Evolutionary conservation across 805 yeast genomes (phyloP).

Genomic region (Candida sphagnicola): DNA sequence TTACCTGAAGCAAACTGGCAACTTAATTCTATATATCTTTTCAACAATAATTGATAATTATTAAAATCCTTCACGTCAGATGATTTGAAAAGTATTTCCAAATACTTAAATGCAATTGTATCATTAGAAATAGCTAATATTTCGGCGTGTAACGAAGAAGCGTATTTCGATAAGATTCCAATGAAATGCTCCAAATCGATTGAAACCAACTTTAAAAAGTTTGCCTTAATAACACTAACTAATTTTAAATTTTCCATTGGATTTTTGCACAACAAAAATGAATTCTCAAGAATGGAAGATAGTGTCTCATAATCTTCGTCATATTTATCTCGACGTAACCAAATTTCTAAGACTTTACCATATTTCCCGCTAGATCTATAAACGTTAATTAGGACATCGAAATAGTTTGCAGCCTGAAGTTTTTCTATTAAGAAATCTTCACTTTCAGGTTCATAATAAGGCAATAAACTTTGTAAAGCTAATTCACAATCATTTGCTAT

Average conservation of each 20-base stretch:
- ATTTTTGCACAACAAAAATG: conserved; percentile 14
- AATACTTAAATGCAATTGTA: conserved; percentile 25
- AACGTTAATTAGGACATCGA: conserved; percentile 53
- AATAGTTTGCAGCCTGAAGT: conserved; percentile 53
- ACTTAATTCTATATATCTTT: conserved; percentile 21
- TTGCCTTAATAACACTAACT: conserved; percentile 16
- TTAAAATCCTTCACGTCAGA: conserved; percentile 8
- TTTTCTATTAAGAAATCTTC: conserved; percentile 45
- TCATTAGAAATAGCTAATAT: conserved; percentile 26
- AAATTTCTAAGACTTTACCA: conserved; percentile 50
- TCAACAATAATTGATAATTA: conserved; percentile 5
- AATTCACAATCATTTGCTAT: conserved; percentile 63
- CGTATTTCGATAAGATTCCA: conserved; percentile 27
- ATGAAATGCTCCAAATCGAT: conserved; percentile 35
- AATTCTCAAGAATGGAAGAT: conserved; percentile 23
- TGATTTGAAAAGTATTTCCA: conserved; percentile 25
- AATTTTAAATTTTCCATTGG: conserved; percentile 21
- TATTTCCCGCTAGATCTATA: conserved; percentile 52
- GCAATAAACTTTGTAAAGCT: conserved; percentile 68
- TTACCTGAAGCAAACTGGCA: conserved; percentile 11
- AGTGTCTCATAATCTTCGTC: conserved; percentile 11
- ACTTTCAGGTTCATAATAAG: conserved; percentile 60
- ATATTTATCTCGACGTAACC: conserved; percentile 34
- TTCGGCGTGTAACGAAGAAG: conserved; percentile 37
- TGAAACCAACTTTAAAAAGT: conserved; percentile 20